Conservation (phyloP, 169 alveolate genomes). For the Toxoplasma gondii region DNA sequence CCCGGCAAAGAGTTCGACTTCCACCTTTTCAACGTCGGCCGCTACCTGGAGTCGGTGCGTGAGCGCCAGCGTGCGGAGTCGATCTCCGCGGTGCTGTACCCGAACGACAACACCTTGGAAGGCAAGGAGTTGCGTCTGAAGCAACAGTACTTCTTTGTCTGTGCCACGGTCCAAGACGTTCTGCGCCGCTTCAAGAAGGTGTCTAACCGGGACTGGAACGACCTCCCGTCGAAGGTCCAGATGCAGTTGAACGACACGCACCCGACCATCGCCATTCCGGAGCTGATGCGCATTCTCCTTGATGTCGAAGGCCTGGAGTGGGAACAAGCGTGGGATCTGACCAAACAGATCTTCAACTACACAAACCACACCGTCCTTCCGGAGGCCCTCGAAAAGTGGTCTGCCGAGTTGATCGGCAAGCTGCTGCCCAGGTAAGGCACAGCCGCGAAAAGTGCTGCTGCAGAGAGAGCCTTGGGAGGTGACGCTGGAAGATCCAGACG, state of each 20-base stretch:
- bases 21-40: conserved; percentile 90
- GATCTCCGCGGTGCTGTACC: conserved; percentile 95
- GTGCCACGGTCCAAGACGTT: conserved; percentile 92
- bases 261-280: conserved; percentile 96
- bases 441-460: not conserved
- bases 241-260: conserved; percentile 95
- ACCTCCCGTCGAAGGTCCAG: conserved; percentile 86
- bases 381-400: conserved; percentile 97
- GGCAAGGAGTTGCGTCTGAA: conserved; percentile 95
- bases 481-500: not conserved
- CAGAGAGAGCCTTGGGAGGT: not conserved
- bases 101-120: conserved; percentile 90
- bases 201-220: conserved; percentile 87
- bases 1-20: conserved; percentile 94
- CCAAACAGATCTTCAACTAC: conserved; percentile 85
- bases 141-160: conserved; percentile 94
- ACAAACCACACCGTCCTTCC: conserved; percentile 98
- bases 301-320: conserved; percentile 91
- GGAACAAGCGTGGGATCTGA: conserved; percentile 92
- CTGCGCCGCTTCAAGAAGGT: conserved; percentile 82
- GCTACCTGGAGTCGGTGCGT: conserved; percentile 89
- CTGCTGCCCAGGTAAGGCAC: conserved; percentile 86
- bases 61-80: conserved; percentile 93
- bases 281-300: conserved; percentile 90
- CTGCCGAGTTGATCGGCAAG: conserved; percentile 87